phyloP scores from a whole-genome alignment of 306 rosid species.

The Biancaea sappan region DNA sequence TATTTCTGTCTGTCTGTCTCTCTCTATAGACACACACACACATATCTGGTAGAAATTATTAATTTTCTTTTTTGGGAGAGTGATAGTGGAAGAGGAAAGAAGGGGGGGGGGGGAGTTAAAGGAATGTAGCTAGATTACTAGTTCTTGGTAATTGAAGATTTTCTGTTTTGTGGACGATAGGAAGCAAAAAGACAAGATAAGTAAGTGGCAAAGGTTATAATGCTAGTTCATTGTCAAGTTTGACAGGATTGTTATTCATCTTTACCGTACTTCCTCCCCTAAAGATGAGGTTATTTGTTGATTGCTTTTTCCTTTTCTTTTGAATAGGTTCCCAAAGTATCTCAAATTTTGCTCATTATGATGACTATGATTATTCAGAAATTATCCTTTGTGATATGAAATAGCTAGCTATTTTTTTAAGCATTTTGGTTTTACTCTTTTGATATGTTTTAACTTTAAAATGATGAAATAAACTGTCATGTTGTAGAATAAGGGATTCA shows the following conservation, averaged over 20 bases:
- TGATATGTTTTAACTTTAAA: background rate
- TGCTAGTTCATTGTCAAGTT: background rate
- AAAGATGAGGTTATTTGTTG: too few relatives aligned
- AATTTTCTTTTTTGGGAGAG: background rate
- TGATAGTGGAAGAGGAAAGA: background rate
- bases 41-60: background rate
- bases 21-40: too few relatives aligned
- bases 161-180: background rate
- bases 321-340: slow-evolving; percentile 4
- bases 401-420: background rate
- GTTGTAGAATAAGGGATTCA: background rate
- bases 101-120: too few relatives aligned
- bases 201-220: background rate
- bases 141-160: background rate
- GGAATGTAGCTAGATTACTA: background rate
- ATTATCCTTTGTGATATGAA: background rate
- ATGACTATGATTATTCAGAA: background rate
- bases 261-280: background rate
- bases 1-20: background rate
- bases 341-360: background rate
- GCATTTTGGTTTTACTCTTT: background rate
- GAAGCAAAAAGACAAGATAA: background rate
- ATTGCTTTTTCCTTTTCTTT: background rate
- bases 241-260: background rate
- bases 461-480: background rate